Conservation (phyloP, 805 yeast genomes). For the Schizosaccharomyces cryophilus region DNA sequence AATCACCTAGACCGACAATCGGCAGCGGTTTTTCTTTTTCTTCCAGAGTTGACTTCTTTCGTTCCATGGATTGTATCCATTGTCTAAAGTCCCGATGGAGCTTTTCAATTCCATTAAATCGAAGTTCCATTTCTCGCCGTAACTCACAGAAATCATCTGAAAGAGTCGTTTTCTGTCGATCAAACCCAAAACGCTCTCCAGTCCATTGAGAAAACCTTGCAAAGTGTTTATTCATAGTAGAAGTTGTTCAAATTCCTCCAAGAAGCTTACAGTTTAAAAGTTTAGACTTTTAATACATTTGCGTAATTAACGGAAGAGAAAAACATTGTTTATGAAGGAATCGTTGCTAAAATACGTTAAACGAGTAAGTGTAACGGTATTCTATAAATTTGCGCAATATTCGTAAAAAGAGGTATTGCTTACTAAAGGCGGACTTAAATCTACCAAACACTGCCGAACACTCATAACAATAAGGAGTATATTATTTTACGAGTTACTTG, state of each 20-base stretch:
- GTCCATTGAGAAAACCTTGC: background rate
- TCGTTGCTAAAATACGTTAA: too few species aligned
- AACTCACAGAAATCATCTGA: background rate
- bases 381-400: too few species aligned
- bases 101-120: background rate
- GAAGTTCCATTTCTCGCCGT: background rate
- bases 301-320: background rate
- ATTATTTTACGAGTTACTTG: too few species aligned
- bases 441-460: too few species aligned
- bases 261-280: background rate
- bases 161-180: background rate
- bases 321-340: background rate
- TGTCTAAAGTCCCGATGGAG: background rate
- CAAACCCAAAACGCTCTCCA: background rate
- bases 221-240: background rate
- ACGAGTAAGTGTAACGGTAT: too few species aligned
- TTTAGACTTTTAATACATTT: too few species aligned
- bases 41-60: background rate
- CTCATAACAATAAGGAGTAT: too few species aligned
- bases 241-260: background rate
- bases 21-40: background rate
- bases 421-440: too few species aligned
- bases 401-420: too few species aligned
- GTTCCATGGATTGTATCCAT: background rate
- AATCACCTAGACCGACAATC: background rate